Evolutionary conservation across 345 rosid genomes (phyloP).

Genomic region (Eucalyptus sp.): DNA sequence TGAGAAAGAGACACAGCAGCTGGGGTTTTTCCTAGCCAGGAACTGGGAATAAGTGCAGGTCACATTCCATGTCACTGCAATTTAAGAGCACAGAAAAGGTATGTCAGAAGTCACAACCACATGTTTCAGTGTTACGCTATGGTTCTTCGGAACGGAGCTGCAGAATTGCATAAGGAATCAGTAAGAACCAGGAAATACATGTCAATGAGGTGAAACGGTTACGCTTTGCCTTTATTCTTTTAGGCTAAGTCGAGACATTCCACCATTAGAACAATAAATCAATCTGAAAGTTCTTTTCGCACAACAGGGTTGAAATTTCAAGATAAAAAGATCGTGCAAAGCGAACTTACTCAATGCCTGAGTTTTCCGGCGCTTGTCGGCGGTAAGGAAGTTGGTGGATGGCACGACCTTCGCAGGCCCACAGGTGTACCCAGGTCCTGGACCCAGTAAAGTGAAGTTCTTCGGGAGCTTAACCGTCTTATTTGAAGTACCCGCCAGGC

Average conservation of each 20-base stretch:
- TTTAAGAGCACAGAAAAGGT: not conserved
- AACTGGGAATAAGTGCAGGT: constrained; percentile 90
- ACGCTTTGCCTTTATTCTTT: not conserved
- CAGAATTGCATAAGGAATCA: not conserved
- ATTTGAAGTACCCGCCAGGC: constrained; percentile 69
- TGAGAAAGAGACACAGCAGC: constrained; percentile 79
- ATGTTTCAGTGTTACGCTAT: not conserved
- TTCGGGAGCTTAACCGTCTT: constrained; percentile 77
- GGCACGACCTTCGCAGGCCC: constrained; percentile 75
- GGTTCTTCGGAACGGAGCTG: not conserved
- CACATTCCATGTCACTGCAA: constrained; percentile 89
- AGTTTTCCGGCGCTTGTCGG: constrained; percentile 54
- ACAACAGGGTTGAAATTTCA: not conserved
- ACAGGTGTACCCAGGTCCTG: constrained; percentile 85
- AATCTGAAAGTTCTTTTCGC: not conserved
- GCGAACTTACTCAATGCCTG: constrained; percentile 66
- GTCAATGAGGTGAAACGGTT: not conserved
- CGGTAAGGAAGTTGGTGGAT: constrained; percentile 43
- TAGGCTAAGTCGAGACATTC: not conserved
- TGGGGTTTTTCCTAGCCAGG: constrained; percentile 65
- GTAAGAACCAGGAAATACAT: not conserved
- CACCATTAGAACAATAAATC: not conserved
- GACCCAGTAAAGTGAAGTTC: constrained; percentile 79
- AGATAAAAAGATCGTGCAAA: not conserved
- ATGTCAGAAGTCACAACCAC: not conserved